Evolutionary conservation across 2,329 filamentous ascomycete genomes (phyloP), one percentile per base, ranked within the genome.

Genomic region (Rutstroemia sp.): DNA sequence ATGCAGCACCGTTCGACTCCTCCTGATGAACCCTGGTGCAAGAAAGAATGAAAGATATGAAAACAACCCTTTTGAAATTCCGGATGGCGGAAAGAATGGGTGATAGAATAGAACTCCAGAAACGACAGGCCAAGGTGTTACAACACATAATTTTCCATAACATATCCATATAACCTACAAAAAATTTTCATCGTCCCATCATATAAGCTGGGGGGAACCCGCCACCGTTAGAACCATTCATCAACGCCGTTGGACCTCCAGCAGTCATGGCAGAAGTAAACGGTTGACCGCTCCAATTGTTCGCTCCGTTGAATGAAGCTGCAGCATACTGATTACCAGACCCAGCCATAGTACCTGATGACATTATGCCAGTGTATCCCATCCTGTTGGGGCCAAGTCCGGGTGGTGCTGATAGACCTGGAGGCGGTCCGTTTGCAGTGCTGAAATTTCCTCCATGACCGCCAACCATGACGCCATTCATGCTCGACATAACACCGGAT

Each of bases 331-430:
- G 63, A 45, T 54, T 54, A 44, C 57, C 51, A 48, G 58, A 57
- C 19, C 57, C 63, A 41, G 58, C 66, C 53, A 65, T 64, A 42
- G 59, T 53, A 23, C 56, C 57, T 23, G 61, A 57, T 23, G 21
- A 66, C 54, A 66, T 64, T 34, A 58, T 56, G 34, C 55, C 57
- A 9, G 60, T 51, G 59, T 65, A 69, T 8, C 58, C 58, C 57
- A 67, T 64, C 51, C 66, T 60, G 46, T 58, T 63, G n/a, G 64
- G 68, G 14, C 74, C 76, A 37, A 92, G 75, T 12, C 88, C 89
- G 2, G 89, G 88, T 14, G 91, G 91, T 6, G 83, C 84, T 1
- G 82, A 70, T 8, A 96, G 79, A 2, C 92, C 92, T 0, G 92
- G 92, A 12, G 92, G 92, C 23, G 92, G 92, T 39, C 80, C 78